Percentiles rank a stretch among this genome's conserved stretches.
Evolutionary conservation across 768 basidiomycete species (phyloP).

Genomic region (Mycena galericulata): DNA sequence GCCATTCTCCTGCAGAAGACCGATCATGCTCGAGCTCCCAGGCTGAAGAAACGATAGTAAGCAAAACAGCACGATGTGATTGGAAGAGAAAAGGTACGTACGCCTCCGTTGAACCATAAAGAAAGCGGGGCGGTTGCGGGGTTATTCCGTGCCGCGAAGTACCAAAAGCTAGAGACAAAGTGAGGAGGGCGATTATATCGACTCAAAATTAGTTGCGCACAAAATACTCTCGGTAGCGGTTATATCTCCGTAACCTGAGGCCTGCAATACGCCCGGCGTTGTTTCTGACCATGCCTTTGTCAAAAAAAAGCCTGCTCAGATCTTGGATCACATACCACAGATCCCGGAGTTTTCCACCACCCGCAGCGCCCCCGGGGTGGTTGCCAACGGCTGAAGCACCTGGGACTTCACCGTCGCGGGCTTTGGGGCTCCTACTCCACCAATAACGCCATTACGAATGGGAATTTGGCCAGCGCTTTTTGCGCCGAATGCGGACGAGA

Average conservation of each 20-base stretch:
- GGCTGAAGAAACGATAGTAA: constrained; percentile 47
- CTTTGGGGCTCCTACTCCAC: constrained; percentile 16
- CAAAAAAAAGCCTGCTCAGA: not conserved
- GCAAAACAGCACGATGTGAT: not conserved
- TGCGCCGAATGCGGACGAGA: constrained; percentile 13
- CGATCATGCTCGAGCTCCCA: constrained; percentile 68
- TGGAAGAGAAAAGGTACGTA: constrained; percentile 41
- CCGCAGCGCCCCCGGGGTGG: constrained; percentile 63
- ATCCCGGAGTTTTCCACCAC: constrained; percentile 68
- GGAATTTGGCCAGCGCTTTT: constrained; percentile 30
- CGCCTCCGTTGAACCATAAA: constrained; percentile 76
- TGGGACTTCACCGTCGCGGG: not conserved
- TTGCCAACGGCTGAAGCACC: constrained; percentile 31
- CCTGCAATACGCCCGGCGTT: constrained; percentile 51
- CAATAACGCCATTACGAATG: constrained; percentile 23
- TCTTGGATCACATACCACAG: no score
- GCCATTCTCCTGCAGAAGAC: constrained; percentile 80
- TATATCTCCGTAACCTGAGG: constrained; percentile 57
- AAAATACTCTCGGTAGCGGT: constrained; percentile 52
- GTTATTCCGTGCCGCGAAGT: constrained; percentile 71
- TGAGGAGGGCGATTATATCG: not conserved
- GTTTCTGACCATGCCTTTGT: constrained; percentile 10
- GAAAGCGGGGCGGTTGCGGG: constrained; percentile 71
- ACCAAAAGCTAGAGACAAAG: constrained; percentile 66
- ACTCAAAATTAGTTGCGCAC: constrained; percentile 37